Evolutionary conservation across 371 early-diverging fungal species (phyloP).

Genomic region (Capniomyces stellatus): DNA sequence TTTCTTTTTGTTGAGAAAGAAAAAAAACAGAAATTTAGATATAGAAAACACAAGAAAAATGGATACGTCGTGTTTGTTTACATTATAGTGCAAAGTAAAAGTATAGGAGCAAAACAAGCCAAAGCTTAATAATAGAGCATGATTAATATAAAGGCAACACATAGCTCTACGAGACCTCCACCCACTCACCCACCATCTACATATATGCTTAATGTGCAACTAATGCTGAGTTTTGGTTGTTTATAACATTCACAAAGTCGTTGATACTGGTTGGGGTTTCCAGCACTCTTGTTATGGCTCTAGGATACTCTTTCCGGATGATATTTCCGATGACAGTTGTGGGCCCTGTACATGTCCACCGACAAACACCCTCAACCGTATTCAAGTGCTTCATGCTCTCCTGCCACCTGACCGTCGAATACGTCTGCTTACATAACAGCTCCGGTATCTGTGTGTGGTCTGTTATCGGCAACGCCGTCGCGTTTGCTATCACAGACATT

Average conservation of each 20-base stretch:
- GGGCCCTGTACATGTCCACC: slow-evolving; percentile 76
- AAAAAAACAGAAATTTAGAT: too few relatives aligned
- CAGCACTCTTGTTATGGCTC: slow-evolving; percentile 38
- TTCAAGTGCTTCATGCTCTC: slow-evolving; percentile 62
- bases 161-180: too few relatives aligned
- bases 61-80: too few relatives aligned
- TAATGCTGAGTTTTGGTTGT: slow-evolving; percentile 12
- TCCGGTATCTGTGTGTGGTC: slow-evolving; percentile 39
- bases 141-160: too few relatives aligned
- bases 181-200: too few relatives aligned
- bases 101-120: too few relatives aligned
- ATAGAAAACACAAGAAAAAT: too few relatives aligned
- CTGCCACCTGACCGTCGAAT: slow-evolving; percentile 77
- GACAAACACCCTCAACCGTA: slow-evolving; percentile 44
- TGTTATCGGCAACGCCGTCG: slow-evolving; percentile 60
- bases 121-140: too few relatives aligned
- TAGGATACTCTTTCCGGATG: slow-evolving; percentile 67
- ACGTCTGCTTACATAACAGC: slow-evolving; percentile 60
- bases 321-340: slow-evolving; percentile 75
- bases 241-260: slow-evolving; percentile 18
- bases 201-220: too few relatives aligned
- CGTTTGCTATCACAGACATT: slow-evolving; percentile 79
- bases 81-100: too few relatives aligned
- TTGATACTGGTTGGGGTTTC: slow-evolving; percentile 13
- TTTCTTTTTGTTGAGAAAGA: too few relatives aligned